Conservation (phyloP, 2,329 filamentous ascomycete genomes). For the Lecanicillium sp. region DNA sequence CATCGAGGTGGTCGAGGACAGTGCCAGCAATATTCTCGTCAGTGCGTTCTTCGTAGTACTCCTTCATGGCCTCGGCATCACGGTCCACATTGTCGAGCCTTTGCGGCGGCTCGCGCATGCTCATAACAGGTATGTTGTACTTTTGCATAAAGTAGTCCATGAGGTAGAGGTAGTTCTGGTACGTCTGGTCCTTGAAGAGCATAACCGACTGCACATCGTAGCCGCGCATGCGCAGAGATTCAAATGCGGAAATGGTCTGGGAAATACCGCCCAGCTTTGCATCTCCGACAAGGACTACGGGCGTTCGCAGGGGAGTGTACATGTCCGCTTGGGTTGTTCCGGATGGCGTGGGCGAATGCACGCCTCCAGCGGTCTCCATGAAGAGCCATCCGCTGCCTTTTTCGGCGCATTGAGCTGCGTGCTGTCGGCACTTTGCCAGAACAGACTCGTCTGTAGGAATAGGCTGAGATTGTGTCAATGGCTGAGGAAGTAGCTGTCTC, state of each 20-base stretch:
- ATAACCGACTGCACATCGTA: conserved; percentile 68
- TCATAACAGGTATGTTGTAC: conserved; percentile 47
- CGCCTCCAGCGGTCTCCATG: conserved; percentile 75
- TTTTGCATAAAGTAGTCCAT: conserved; percentile 56
- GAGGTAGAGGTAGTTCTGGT: conserved; percentile 63
- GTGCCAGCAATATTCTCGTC: conserved; percentile 28
- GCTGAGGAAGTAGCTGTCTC: not conserved
- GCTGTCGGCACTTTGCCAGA: conserved; percentile 37
- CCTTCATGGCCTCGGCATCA: conserved; percentile 50
- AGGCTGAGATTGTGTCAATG: conserved; percentile 26
- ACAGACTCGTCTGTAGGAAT: conserved; percentile 44
- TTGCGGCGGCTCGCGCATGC: conserved; percentile 52
- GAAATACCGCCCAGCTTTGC: conserved; percentile 72
- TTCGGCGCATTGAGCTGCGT: conserved; percentile 34
- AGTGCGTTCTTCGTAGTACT: conserved; percentile 53
- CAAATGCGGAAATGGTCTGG: conserved; percentile 70
- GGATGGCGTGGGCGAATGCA: conserved; percentile 71
- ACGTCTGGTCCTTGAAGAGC: conserved; percentile 58
- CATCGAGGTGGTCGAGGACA: conserved; percentile 43
- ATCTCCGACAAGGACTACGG: conserved; percentile 69
- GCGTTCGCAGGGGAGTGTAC: conserved; percentile 66
- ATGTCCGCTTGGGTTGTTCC: conserved; percentile 71
- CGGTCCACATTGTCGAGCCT: conserved; percentile 27
- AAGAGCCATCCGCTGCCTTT: conserved; percentile 51
- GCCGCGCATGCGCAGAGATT: conserved; percentile 69